Percentiles rank a stretch among this genome's conserved stretches.
Conservation (phyloP, 148 eudicot species). For the Silene uniflora region DNA sequence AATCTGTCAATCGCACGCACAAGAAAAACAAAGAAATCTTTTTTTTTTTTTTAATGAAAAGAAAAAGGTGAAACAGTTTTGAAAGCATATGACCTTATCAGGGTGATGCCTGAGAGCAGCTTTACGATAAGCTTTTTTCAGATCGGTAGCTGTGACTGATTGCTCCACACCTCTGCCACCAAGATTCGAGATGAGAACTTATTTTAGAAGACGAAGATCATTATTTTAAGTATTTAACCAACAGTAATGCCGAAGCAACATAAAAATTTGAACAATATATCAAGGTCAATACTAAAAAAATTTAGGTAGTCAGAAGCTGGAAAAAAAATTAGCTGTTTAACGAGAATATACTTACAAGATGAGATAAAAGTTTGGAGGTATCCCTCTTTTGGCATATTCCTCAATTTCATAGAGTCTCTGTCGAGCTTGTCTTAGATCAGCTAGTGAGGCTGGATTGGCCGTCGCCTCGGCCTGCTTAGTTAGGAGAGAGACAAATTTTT, state of each 20-base stretch:
- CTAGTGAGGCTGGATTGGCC: conserved; percentile 29
- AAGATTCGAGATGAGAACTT: conserved; percentile 4
- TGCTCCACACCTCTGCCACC: conserved; percentile 79
- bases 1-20: conserved; percentile 11
- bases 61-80: neutral
- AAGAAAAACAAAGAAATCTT: neutral
- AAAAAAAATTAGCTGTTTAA: no score
- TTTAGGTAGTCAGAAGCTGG: no score
- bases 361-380: conserved; percentile 71
- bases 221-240: neutral
- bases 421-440: conserved; percentile 70
- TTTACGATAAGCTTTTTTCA: conserved; percentile 88
- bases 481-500: conserved; percentile 52
- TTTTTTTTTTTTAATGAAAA: no score
- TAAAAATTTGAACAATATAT: neutral
- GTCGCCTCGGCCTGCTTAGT: conserved; percentile 56
- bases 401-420: conserved; percentile 55
- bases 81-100: conserved; percentile 60
- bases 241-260: neutral
- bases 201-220: conserved; percentile 9
- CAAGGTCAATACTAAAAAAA: no score
- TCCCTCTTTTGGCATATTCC: conserved; percentile 57
- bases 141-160: conserved; percentile 63
- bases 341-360: conserved; percentile 60
- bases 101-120: conserved; percentile 98